These are phyloP conservation scores for Podospora comata DNA, from an alignment of 495 filamentous ascomycete species.

Conservation along the genomic window DNA sequence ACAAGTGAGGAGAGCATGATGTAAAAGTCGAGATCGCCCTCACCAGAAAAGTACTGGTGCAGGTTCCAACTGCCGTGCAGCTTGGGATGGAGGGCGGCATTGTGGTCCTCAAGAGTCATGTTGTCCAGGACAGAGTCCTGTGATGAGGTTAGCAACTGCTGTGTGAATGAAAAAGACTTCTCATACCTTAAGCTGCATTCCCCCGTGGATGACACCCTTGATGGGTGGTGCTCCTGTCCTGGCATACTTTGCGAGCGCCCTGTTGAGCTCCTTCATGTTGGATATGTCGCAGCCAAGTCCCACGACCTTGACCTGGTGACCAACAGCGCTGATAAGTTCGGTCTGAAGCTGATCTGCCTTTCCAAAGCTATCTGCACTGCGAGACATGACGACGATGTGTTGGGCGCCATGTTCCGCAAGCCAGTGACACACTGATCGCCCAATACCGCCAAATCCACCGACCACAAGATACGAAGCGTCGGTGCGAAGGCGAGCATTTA, in stretches of 20 bases:
- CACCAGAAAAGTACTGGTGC: conserved; percentile 34
- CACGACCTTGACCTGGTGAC: conserved; percentile 34
- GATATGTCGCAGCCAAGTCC: conserved; percentile 44
- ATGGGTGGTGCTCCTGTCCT: conserved; percentile 38
- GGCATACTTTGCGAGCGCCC: conserved; percentile 33
- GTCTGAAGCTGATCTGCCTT: conserved; percentile 36
- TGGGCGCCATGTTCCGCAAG: conserved; percentile 56
- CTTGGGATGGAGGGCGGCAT: conserved; percentile 43
- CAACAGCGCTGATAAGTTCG: conserved; percentile 37
- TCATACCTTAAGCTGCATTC: conserved; percentile 51
- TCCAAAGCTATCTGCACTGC: conserved; percentile 43
- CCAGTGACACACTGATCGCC: conserved; percentile 56
- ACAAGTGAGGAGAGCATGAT: conserved; percentile 51
- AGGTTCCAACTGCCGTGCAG: conserved; percentile 53
- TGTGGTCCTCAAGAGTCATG: conserved; percentile 45
- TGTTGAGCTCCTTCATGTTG: conserved; percentile 31
- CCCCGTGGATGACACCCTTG: conserved; percentile 47
- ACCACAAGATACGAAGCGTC: conserved; percentile 58
- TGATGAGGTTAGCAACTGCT: background rate
- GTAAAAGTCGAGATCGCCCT: conserved; percentile 49
- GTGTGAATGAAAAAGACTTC: conserved; percentile 12
- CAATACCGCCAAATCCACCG: conserved; percentile 63
- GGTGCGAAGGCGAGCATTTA: conserved; percentile 27
- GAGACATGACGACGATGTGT: conserved; percentile 55
- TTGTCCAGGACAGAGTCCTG: conserved; percentile 47